These are phyloP conservation scores for Coleophoma eucalyptorum DNA, from an alignment of 2,329 filamentous ascomycete species.

Conservation along the genomic window DNA sequence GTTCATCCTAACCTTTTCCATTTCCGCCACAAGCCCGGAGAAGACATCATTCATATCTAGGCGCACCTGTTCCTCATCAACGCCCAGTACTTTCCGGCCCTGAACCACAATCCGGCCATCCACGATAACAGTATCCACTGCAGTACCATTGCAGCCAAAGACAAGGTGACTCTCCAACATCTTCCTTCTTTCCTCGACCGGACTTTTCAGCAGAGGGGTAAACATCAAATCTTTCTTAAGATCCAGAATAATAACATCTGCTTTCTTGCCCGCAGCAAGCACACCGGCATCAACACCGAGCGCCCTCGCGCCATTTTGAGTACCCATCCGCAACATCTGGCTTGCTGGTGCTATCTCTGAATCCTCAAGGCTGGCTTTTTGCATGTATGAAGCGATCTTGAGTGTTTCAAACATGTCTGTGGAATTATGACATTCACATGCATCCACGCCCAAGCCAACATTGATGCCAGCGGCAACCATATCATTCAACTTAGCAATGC, in stretches of 20 bases:
- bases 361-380: constrained; percentile 15
- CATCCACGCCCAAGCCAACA: constrained; percentile 19
- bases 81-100: constrained; percentile 17
- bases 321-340: constrained; percentile 21
- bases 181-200: constrained; percentile 9
- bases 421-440: constrained; percentile 23
- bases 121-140: constrained; percentile 20
- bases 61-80: constrained; percentile 18
- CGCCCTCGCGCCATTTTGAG: constrained; percentile 17
- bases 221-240: constrained; percentile 24
- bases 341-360: constrained; percentile 11
- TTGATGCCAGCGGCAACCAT: constrained; percentile 17
- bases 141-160: constrained; percentile 22
- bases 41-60: constrained; percentile 16
- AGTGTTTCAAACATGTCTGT: constrained; percentile 23
- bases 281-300: constrained; percentile 18
- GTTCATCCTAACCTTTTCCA: constrained; percentile 3
- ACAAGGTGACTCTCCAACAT: constrained; percentile 19
- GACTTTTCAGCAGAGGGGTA: constrained; percentile 14
- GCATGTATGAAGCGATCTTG: constrained; percentile 21
- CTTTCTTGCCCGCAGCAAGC: constrained; percentile 16
- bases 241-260: constrained; percentile 21
- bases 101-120: constrained; percentile 17
- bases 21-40: constrained; percentile 9
- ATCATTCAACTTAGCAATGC: constrained; percentile 14